These are phyloP conservation scores for Tolypocladium pustulatum DNA, from an alignment of 2,329 filamentous ascomycete species.

Conservation along the genomic window DNA sequence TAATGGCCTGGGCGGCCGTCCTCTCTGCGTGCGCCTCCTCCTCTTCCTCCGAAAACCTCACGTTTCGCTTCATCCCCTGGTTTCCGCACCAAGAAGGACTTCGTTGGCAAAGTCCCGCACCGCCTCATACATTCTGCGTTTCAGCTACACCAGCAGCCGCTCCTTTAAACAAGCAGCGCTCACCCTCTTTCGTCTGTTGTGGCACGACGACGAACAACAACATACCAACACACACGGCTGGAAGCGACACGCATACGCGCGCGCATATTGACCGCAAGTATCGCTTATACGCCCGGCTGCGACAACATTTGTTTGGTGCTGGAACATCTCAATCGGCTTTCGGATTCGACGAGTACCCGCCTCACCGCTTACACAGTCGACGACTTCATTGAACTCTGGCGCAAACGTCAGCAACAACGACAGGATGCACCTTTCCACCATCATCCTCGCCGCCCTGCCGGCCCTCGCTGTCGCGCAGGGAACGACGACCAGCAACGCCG, in stretches of 20 bases:
- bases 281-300: neutral
- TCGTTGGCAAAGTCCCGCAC: conserved; percentile 46
- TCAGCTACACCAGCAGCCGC: conserved; percentile 1
- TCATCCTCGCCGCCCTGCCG: conserved; percentile 41
- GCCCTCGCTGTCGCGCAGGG: conserved; percentile 38
- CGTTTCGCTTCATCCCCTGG: conserved; percentile 10
- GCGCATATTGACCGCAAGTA: neutral
- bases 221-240: neutral
- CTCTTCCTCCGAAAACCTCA: conserved; percentile 3
- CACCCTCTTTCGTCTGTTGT: neutral
- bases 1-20: neutral
- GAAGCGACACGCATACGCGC: neutral
- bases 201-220: neutral
- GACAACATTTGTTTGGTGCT: neutral
- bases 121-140: conserved; percentile 11
- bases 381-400: neutral
- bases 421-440: conserved; percentile 20
- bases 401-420: neutral
- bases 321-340: neutral
- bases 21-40: neutral
- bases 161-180: neutral
- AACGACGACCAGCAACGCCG: conserved; percentile 19
- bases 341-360: neutral
- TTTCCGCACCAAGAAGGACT: conserved; percentile 22
- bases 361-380: neutral